Evolutionary conservation across 805 yeast species (phyloP), one percentile per base, ranked within the genome.

Genomic region (Starmera dryadoides): DNA sequence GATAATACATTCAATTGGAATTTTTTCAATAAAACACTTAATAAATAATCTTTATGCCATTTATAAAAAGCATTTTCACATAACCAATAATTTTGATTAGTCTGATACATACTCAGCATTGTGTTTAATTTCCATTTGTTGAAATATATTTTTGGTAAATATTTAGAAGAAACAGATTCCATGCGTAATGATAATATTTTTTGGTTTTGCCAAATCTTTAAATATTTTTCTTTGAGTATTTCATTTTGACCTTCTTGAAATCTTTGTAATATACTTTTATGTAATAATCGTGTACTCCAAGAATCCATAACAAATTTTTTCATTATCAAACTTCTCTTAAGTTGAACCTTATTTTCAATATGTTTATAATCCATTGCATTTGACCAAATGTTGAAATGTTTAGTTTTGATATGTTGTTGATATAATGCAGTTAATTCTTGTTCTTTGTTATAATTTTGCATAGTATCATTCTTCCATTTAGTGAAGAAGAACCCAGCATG

Each of bases 401-500:
- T 47, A 1, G n/a, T 15, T 12, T 17, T 15, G 7, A 20, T 12
- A 16, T n/a, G 11, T 1, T 10, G 6, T 10, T 15, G 16, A 14
- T 20, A 29, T 14, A 29, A 7, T 22, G 14, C 20, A n/a, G 19
- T 11, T 17, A 34, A 25, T 10, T 25, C 11, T 6, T 15, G 21
- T 15, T 9, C 12, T 34, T 34, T 25, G 4, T 11, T n/a, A 25
- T 15, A 12, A 9, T 19, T 11, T 11, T 6, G 16, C n/a, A 16
- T 32, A 6, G 42, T 10, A 2, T 31, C n/a, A 4, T 19, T n/a
- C 15, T 35, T 45, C 58, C 59, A 55, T 40, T 45, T 55, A 6
- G 43, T 28, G 33, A 55, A 51, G 37, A 55, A 44, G 35, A 41
- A 52, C 1, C 57, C 58, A 23, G 46, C 56, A 30, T 45, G 52